Base-by-base conservation (phyloP, 306 rosid genomes). In the Betula pendula region DNA sequence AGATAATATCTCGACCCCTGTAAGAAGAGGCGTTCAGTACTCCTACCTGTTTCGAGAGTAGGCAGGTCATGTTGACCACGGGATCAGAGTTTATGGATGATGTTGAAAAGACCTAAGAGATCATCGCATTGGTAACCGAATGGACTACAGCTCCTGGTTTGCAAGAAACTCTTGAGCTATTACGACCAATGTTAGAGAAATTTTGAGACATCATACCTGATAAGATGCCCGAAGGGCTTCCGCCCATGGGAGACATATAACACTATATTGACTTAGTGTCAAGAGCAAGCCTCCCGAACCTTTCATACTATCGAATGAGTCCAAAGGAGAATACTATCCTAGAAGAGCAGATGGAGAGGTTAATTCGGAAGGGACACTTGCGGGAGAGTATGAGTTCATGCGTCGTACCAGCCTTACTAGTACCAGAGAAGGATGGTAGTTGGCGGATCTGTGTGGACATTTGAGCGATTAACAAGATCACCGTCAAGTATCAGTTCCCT, bases 121-220 rank as follows among this genome's bases (percentile, higher is more conserved):
- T 29, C 31, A 29, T 29, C 1, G 31, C 31, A 29, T 29, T 29
- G 31, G 31, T 29, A 29, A 29, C 2, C 31, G 31, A 29, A 2
- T 1, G 31, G 31, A 29, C 31, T 29, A 29, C 31, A 2, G 31
- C 31, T 29, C 2, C 31, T 2, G 2, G 1, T 29, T 29, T 2
- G 31, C 31, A 2, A 17, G 29, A 67, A 6, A 0, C 38, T 0
- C 7, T 0, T 6, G 7, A 0, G 2, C 2, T n/a, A 17, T 19
- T 67, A 1, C 50, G 49, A 67, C 10, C 1, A 0, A 35, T 35
- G 12, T 0, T 3, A 6, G 48, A 67, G 8, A 38, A 29, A 2
- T 29, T 67, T 2, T 29, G 38, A 38, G 16, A 20, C 22, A 1
- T 8, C 15, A 68, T 68, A 7, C 42, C 6, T 35, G 5, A 35